Conservation (phyloP, 371 early-diverging fungal genomes). For the Lichtheimia corymbifera region DNA sequence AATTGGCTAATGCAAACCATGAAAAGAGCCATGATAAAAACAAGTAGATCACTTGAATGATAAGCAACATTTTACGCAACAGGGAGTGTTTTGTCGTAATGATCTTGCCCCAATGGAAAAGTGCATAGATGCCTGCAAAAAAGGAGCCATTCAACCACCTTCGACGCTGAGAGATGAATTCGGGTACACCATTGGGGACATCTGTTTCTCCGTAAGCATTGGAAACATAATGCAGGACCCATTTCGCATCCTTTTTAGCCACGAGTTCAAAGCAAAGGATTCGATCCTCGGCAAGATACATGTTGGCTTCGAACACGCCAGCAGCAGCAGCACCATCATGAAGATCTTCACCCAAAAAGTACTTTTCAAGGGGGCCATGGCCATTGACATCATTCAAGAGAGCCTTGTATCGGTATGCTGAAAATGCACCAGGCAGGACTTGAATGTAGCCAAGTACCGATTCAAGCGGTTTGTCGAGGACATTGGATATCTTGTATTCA, state of each 20-base stretch:
- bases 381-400: conserved; percentile 70
- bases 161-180: conserved; percentile 85
- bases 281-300: conserved; percentile 86
- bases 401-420: conserved; percentile 91
- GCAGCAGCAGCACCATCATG: conserved; percentile 63
- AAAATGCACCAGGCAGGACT: conserved; percentile 94
- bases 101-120: conserved; percentile 58
- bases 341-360: conserved; percentile 92
- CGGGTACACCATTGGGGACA: conserved; percentile 76
- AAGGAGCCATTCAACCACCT: conserved; percentile 88
- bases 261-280: conserved; percentile 87
- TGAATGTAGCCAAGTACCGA: conserved; percentile 94
- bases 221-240: conserved; percentile 71
- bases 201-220: conserved; percentile 82
- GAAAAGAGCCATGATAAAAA: conserved; percentile 64
- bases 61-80: conserved; percentile 63
- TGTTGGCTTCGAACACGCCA: conserved; percentile 71
- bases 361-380: conserved; percentile 80
- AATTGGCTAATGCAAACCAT: conserved; percentile 77
- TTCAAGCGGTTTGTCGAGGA: conserved; percentile 96
- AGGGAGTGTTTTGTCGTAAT: conserved; percentile 65
- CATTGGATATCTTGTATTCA: conserved; percentile 96
- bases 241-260: conserved; percentile 68
- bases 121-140: conserved; percentile 67
- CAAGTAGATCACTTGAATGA: conserved; percentile 68